Evolutionary conservation across 2,329 filamentous ascomycete genomes (phyloP).

Genomic region (Gremmenia infestans): DNA sequence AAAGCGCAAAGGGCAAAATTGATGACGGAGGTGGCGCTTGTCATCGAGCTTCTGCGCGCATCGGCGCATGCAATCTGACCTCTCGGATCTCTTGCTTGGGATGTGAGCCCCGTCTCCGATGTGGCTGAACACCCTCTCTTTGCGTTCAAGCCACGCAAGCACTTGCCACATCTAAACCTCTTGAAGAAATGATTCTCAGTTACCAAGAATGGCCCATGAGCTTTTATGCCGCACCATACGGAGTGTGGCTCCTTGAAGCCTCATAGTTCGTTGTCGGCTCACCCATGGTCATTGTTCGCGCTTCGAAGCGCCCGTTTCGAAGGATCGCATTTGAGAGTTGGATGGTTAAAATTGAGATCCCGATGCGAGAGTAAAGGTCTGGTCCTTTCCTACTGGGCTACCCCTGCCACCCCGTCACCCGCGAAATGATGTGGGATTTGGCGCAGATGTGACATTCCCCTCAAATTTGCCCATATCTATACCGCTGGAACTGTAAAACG

Average conservation of each 20-base stretch:
- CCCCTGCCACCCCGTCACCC: not conserved
- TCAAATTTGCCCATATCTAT: conserved; percentile 6
- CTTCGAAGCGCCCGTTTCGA: not conserved
- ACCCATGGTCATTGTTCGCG: not conserved
- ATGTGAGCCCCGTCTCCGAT: not conserved
- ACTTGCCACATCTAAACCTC: not conserved
- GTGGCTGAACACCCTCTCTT: not conserved
- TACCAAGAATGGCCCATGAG: not conserved
- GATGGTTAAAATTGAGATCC: not conserved
- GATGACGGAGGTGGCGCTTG: conserved; percentile 1
- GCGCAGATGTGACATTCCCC: conserved; percentile 5
- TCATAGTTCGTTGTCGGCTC: not conserved
- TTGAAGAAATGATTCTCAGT: not conserved
- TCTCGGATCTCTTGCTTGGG: not conserved
- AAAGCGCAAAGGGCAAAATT: not conserved
- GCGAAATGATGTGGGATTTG: not conserved
- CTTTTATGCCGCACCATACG: not conserved
- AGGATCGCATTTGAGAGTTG: not conserved
- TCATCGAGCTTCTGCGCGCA: not conserved
- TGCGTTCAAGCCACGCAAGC: not conserved
- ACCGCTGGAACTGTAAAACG: not conserved
- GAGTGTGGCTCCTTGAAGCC: too few species aligned
- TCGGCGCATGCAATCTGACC: not conserved
- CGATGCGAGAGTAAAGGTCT: not conserved
- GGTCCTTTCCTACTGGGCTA: not conserved